These are phyloP conservation scores for Pulicaria dysenterica DNA, from an alignment of 129 eudicot genomes.

Conservation along the genomic window DNA sequence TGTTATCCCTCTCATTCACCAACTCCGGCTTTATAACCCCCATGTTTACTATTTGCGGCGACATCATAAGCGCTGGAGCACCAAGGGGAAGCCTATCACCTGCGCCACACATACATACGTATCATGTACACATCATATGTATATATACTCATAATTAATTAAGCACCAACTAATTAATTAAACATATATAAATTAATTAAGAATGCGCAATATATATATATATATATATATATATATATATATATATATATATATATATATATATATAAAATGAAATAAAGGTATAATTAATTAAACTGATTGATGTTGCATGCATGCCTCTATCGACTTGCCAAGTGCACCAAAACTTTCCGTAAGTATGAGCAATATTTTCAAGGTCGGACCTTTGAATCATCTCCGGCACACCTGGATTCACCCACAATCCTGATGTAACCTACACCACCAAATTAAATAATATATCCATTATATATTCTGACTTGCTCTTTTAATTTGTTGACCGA, in stretches of 20 bases:
- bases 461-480: neutral
- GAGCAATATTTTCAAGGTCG: conserved; percentile 59
- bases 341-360: conserved; percentile 89
- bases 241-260: no score
- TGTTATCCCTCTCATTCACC: conserved; percentile 57
- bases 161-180: neutral
- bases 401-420: conserved; percentile 80
- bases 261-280: neutral
- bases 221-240: no score
- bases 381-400: conserved; percentile 66
- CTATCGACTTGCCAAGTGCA: conserved; percentile 97
- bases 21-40: conserved; percentile 53
- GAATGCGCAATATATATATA: neutral
- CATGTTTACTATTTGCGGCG: conserved; percentile 64
- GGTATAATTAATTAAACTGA: no score
- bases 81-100: conserved; percentile 89
- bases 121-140: no score
- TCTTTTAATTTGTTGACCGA: neutral
- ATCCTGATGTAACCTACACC: conserved; percentile 65
- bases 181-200: neutral
- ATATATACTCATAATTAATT: neutral
- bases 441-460: no score
- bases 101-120: conserved; percentile 3
- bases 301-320: conserved; percentile 46
- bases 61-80: conserved; percentile 92